These are phyloP conservation scores for Clonostachys solani DNA, from an alignment of 2,329 filamentous ascomycete genomes.

Conservation along the genomic window DNA sequence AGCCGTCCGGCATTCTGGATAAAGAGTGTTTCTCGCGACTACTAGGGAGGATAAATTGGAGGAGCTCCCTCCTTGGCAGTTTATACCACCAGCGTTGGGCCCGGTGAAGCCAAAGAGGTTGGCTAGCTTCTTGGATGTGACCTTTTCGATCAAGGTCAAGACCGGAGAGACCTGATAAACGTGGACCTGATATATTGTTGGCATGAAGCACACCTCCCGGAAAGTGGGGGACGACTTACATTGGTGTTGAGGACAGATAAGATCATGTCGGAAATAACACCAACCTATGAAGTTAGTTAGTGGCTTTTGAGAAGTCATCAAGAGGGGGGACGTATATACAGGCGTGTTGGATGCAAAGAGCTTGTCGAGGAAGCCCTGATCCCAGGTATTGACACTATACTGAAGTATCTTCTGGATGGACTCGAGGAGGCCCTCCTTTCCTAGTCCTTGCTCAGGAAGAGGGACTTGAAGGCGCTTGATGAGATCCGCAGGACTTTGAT, in stretches of 20 bases:
- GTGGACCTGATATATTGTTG: conserved; percentile 59
- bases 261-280: conserved; percentile 79
- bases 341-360: conserved; percentile 88
- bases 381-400: conserved; percentile 97
- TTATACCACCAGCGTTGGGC: conserved; percentile 67
- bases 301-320: conserved; percentile 2
- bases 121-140: conserved; percentile 69
- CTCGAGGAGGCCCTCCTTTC: conserved; percentile 70
- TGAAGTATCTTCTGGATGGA: conserved; percentile 67
- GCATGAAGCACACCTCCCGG: neutral
- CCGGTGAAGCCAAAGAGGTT: conserved; percentile 72
- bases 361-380: conserved; percentile 95
- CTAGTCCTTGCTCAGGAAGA: conserved; percentile 54
- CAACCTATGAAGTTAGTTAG: conserved; percentile 49
- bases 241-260: conserved; percentile 90
- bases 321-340: conserved; percentile 27
- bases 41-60: conserved; percentile 85
- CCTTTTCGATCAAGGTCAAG: conserved; percentile 82
- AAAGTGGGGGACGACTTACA: conserved; percentile 32
- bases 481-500: conserved; percentile 54
- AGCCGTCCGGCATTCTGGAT: conserved; percentile 67
- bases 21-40: conserved; percentile 82
- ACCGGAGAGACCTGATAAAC: conserved; percentile 93
- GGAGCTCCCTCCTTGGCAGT: conserved; percentile 76
- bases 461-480: conserved; percentile 51